Evolutionary conservation across 2,329 filamentous ascomycete genomes (phyloP), one percentile per base, ranked within the genome.

Genomic region (Clarireedia sp.): DNA sequence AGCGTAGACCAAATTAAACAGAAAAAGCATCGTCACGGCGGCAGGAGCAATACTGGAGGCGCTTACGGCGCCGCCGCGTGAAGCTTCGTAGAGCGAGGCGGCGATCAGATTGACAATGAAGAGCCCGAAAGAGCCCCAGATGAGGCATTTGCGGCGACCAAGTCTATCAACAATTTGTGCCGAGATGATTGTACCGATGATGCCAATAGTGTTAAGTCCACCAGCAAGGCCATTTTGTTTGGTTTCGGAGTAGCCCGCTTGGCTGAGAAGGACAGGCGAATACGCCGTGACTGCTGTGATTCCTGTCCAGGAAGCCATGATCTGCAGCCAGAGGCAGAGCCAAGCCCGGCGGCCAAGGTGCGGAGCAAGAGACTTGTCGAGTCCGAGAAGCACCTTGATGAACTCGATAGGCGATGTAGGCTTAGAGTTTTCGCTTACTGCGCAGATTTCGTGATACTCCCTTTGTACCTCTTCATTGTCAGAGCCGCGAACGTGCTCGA

Each of bases 71-170:
- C 68, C 69, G n/a, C 70, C 56, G 2, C 65, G 62, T 14, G 63
- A 64, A 5, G 57, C 63, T 29, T 71, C 73, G 17, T 74, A 71
- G 23, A 78, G 46, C 26, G 19, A 29, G n/a, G 48, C 76, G 19
- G 78, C 77, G 6, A 79, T 63, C 1, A 71, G 70, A 62, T 80
- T 78, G 33, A 80, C 72, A 10, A 79, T 74, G 48, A 76, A 73
- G 2, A 76, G 45, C 24, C 45, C 45, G 19, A 83, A 62, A 4
- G 79, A 82, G 43, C 85, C 86, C 8, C 78, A 63, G 59, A 87
- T 78, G 1, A 89, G 73, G 5, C 83, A 84, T 66, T 77, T 78
- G 46, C 85, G 79, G n/a, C 86, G 80, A 40, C 86, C 86, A 51
- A 77, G 83, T 60, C 77, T 78, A 67, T 89, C 84, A 3, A 88